Base-by-base conservation (phyloP, 2,329 filamentous ascomycete genomes). In the Cladosporium sp. region DNA sequence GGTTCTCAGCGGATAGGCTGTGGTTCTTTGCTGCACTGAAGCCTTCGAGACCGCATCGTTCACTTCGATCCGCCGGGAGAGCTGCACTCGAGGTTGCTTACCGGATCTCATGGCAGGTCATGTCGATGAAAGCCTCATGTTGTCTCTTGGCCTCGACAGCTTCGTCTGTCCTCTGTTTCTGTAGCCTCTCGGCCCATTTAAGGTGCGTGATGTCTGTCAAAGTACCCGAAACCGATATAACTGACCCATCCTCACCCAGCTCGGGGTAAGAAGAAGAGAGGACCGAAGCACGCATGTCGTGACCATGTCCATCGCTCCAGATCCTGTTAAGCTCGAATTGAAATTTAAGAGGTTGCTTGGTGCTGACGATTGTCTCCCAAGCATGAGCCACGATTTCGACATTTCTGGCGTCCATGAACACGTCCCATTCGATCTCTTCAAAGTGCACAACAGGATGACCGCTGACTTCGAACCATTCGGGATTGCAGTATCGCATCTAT, bases 391-490 rank as follows among this genome's bases (percentile, higher is more conserved):
- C 59, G 31, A 64, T 44, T 11, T 46, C 62, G 3, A 67, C 16
- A 35, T 67, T 66, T 23, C 53, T 60, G 18, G 55, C 44, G 14
- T 46, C 31, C 16, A 70, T 44, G 31, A 64, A 37, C 16, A 79
- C 75, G 57, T 79, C 75, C 75, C 79, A 84, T 0, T 78, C 78
- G 69, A 81, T 79, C 28, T 81, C 76, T 23, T 73, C 75, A 10
- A 78, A 72, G 0, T 72, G 69, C 2, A 81, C 79, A 28, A 78
- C 72, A 0, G 72, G 70, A 46, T 80, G 78, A 0, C 80, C 80
- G 0, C 79, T 83, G 78, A 84, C 80, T 37, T 82, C 79, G 63
- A 79, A 84, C 67, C 80, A 84, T 4, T 78, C 78, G 2, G 57
- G 80, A 40, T 84, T 84, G 63, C 5, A 84, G 68, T 2, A 80